A percentile compares a stretch with the other conserved stretches of the same genome.
Evolutionary conservation across 2,329 filamentous ascomycete species (phyloP).

Genomic region (Nannizziopsis arthrosporioides): DNA sequence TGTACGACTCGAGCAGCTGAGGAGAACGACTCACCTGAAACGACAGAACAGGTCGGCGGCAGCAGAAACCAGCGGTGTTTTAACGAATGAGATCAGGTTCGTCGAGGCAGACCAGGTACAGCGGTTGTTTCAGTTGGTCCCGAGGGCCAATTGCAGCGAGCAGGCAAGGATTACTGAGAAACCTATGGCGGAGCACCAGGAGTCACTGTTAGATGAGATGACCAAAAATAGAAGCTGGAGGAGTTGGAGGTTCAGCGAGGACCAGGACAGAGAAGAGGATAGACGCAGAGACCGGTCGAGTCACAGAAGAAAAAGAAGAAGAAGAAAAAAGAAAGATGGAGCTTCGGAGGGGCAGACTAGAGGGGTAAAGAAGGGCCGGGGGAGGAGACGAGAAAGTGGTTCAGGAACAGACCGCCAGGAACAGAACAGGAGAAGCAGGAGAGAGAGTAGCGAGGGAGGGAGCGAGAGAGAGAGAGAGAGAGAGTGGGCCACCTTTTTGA

Average conservation of each 20-base stretch:
- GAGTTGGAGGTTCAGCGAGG: no score
- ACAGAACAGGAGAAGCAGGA: slow-evolving; percentile 4
- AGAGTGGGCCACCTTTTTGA: neutral
- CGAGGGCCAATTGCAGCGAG: slow-evolving; percentile 9
- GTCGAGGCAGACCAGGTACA: neutral
- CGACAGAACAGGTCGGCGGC: slow-evolving; percentile 2
- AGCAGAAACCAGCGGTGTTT: slow-evolving; percentile 1
- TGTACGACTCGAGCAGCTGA: neutral
- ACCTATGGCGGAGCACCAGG: no score
- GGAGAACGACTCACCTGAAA: slow-evolving; percentile 7
- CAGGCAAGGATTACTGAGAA: slow-evolving; percentile 6
- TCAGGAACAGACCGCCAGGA: slow-evolving; percentile 8
- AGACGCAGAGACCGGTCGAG: neutral
- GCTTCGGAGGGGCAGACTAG: slow-evolving; percentile 7
- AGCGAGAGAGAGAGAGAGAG: neutral
- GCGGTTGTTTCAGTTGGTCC: neutral
- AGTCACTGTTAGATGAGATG: no score
- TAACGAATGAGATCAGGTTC: slow-evolving; percentile 8
- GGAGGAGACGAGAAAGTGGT: slow-evolving; percentile 1
- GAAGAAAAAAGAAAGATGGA: slow-evolving; percentile 15
- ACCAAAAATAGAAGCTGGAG: no score
- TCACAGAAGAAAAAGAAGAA: slow-evolving; percentile 8
- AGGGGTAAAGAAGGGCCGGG: slow-evolving; percentile 7
- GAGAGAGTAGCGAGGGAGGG: neutral
- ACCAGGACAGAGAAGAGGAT: neutral